phyloP scores from a whole-genome alignment of 129 eudicot genomes.

The Escallonia herrerae region DNA sequence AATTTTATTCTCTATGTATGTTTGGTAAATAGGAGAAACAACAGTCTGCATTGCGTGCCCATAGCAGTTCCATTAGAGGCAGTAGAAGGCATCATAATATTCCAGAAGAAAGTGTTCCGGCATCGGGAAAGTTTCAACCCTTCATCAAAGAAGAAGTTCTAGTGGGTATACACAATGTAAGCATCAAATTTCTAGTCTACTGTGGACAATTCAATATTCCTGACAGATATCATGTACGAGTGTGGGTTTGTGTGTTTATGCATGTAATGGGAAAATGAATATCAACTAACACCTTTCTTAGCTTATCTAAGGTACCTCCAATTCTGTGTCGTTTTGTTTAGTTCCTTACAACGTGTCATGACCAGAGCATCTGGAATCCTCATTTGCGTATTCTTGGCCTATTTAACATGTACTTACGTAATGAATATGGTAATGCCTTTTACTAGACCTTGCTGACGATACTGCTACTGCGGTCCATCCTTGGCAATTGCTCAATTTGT shows the following conservation, averaged over 20 bases:
- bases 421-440: too few species aligned
- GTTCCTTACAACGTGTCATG: too few species aligned
- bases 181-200: conserved; percentile 4
- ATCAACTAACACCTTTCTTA: too few species aligned
- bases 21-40: conserved; percentile 51
- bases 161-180: conserved; percentile 64
- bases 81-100: conserved; percentile 28
- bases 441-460: too few species aligned
- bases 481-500: too few species aligned
- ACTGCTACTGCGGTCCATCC: too few species aligned
- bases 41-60: conserved; percentile 85
- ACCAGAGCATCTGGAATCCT: too few species aligned
- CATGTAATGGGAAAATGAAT: neutral
- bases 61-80: conserved; percentile 61
- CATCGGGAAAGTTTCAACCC: conserved; percentile 48
- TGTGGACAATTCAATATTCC: neutral
- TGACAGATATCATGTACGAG: neutral
- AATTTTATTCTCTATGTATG: too few species aligned
- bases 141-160: conserved; percentile 84
- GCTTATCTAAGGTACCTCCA: too few species aligned
- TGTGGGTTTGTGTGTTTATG: neutral
- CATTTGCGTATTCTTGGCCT: too few species aligned
- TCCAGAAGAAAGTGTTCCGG: conserved; percentile 48
- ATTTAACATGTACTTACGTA: too few species aligned
- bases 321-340: too few species aligned